phyloP scores from a whole-genome alignment of 306 rosid genomes.

The Citrullus amarus region DNA sequence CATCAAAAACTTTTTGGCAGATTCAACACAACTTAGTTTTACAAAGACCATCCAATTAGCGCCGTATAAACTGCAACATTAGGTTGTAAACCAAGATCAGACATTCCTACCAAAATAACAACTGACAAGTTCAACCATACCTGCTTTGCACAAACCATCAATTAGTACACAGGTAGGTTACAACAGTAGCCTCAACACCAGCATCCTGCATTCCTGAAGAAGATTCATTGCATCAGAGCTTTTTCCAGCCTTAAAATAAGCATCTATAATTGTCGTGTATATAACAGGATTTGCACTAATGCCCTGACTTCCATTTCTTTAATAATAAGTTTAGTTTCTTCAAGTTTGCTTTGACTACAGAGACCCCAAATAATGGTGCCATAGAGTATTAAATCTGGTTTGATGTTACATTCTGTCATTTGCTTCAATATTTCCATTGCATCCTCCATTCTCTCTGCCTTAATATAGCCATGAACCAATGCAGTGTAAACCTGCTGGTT shows the following conservation, averaged over 20 bases:
- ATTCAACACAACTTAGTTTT: constrained; percentile 46
- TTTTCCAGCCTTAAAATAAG: constrained; percentile 71
- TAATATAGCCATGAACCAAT: constrained; percentile 72
- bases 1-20: constrained; percentile 62
- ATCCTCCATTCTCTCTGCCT: constrained; percentile 46
- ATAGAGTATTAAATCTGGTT: constrained; percentile 49
- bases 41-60: constrained; percentile 79
- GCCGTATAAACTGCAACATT: constrained; percentile 73
- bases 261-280: constrained; percentile 67
- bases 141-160: constrained; percentile 82
- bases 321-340: constrained; percentile 44
- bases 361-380: constrained; percentile 78
- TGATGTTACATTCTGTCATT: constrained; percentile 50
- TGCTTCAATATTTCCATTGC: constrained; percentile 47
- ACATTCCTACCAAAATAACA: constrained; percentile 48
- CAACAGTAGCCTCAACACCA: constrained; percentile 47
- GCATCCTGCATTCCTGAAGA: constrained; percentile 56
- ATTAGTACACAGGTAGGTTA: constrained; percentile 70
- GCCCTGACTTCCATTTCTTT: constrained; percentile 50
- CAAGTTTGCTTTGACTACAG: constrained; percentile 51
- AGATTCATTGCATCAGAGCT: constrained; percentile 44
- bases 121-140: constrained; percentile 56
- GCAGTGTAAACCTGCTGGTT: constrained; percentile 50
- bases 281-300: constrained; percentile 49
- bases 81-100: constrained; percentile 47